Conservation (phyloP, 768 basidiomycete genomes). For the Suillus sp. region DNA sequence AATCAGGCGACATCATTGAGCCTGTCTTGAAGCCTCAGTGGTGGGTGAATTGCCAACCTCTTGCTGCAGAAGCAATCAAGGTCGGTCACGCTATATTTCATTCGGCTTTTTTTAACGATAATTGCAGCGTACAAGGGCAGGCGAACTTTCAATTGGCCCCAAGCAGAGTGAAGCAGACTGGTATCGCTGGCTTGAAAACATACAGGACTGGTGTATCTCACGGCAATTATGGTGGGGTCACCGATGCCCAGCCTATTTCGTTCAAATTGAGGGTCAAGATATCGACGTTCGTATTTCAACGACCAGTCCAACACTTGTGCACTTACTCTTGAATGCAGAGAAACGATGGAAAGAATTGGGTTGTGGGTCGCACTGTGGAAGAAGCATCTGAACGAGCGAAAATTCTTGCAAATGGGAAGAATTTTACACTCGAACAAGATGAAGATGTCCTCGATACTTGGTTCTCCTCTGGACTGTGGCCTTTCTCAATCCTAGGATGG, state of each 20-base stretch:
- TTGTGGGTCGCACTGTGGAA: slow-evolving; percentile 78
- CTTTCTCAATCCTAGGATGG: slow-evolving; percentile 97
- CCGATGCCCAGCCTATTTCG: slow-evolving; percentile 92
- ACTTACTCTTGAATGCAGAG: slow-evolving; percentile 37
- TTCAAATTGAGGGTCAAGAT: slow-evolving; percentile 75
- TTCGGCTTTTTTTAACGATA: slow-evolving; percentile 3
- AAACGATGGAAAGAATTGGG: slow-evolving; percentile 83
- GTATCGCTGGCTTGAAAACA: slow-evolving; percentile 93
- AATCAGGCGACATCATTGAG: slow-evolving; percentile 97
- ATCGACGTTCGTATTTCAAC: slow-evolving; percentile 53
- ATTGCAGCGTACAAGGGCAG: slow-evolving; percentile 78
- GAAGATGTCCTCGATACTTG: slow-evolving; percentile 98
- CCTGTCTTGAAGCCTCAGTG: slow-evolving; percentile 96
- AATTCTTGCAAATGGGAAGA: slow-evolving; percentile 61
- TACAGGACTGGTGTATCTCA: slow-evolving; percentile 99
- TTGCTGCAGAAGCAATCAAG: slow-evolving; percentile 88
- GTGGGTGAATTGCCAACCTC: slow-evolving; percentile 94
- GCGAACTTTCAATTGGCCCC: slow-evolving; percentile 83
- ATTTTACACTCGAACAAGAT: slow-evolving; percentile 85
- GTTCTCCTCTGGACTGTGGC: slow-evolving; percentile 99
- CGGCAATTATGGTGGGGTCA: slow-evolving; percentile 99
- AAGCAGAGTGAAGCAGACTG: slow-evolving; percentile 90
- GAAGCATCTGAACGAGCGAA: slow-evolving; percentile 80
- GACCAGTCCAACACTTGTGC: not conserved
- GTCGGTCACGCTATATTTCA: slow-evolving; percentile 39